phyloP scores from a whole-genome alignment of 495 filamentous ascomycete genomes.

The Aspergillus sclerotiicarbonarius region DNA sequence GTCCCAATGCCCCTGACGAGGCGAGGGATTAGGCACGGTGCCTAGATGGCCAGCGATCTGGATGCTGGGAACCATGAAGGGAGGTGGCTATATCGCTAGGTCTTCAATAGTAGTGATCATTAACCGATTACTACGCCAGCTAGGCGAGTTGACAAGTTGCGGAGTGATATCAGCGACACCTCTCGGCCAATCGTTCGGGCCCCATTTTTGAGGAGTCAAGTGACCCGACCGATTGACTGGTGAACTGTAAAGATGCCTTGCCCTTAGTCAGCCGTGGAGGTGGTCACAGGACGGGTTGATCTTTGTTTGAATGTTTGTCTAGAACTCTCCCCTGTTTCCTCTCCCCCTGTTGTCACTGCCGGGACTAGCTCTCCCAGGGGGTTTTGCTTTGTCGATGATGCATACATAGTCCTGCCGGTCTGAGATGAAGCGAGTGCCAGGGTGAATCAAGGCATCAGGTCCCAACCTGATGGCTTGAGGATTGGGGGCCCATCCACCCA shows the following conservation, averaged over 20 bases:
- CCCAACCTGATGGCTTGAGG: neutral
- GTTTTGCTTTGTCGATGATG: neutral
- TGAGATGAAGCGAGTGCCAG: neutral
- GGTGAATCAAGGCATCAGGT: neutral
- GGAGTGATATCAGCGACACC: constrained; percentile 21
- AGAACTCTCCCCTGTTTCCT: constrained; percentile 9
- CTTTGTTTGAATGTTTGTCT: constrained; percentile 24
- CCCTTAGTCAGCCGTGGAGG: constrained; percentile 21
- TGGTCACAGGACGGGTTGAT: constrained; percentile 29
- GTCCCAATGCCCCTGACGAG: constrained; percentile 6
- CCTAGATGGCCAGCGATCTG: constrained; percentile 4
- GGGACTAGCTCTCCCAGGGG: neutral
- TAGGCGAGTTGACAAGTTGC: constrained; percentile 8
- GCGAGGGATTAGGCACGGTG: constrained; percentile 4
- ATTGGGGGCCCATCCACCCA: neutral
- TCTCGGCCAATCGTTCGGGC: constrained; percentile 20
- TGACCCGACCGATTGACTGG: constrained; percentile 19
- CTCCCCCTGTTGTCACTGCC: neutral
- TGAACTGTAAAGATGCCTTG: constrained; percentile 7
- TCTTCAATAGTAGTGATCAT: constrained; percentile 1
- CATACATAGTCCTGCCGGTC: neutral
- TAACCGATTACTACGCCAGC: neutral
- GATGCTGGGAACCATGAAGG: neutral
- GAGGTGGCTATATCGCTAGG: constrained; percentile 5
- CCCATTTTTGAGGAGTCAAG: constrained; percentile 27